Percentiles rank a stretch among this genome's conserved stretches.
Evolutionary conservation across 2,329 filamentous ascomycete species (phyloP).

Genomic region (Hymenotorrendiella dingleyae): DNA sequence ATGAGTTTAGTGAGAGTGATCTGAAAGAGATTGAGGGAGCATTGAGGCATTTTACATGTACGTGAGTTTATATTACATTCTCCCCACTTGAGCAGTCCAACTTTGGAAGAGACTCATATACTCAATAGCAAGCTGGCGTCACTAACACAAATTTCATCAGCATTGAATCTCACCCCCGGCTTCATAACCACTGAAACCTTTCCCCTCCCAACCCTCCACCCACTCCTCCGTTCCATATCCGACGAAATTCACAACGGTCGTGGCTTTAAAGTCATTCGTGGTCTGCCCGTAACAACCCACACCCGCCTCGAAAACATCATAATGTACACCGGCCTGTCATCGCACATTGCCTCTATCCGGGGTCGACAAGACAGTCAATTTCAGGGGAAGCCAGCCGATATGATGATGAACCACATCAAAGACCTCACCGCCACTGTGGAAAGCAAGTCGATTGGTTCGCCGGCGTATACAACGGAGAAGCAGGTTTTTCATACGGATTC

Average conservation of each 20-base stretch:
- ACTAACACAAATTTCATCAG: constrained; percentile 7
- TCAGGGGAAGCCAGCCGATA: constrained; percentile 42
- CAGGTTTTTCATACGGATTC: constrained; percentile 53
- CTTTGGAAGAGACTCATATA: no score
- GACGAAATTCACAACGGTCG: constrained; percentile 34
- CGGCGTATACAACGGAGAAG: constrained; percentile 55
- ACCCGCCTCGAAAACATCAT: constrained; percentile 34
- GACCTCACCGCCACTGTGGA: constrained; percentile 42
- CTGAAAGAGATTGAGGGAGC: constrained; percentile 44
- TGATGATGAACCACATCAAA: constrained; percentile 56
- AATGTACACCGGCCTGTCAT: constrained; percentile 38
- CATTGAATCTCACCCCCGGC: constrained; percentile 28
- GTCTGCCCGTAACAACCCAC: constrained; percentile 33
- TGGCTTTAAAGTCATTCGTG: constrained; percentile 40
- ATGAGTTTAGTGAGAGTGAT: constrained; percentile 40
- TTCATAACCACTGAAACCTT: constrained; percentile 41
- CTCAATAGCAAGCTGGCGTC: no score
- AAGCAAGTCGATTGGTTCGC: constrained; percentile 44
- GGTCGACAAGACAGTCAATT: constrained; percentile 37
- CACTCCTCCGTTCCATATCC: constrained; percentile 30
- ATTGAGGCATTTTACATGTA: constrained; percentile 34
- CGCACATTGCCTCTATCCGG: constrained; percentile 34
- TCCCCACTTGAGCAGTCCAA: neutral
- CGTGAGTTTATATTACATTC: neutral
- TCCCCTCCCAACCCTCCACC: constrained; percentile 33